Conservation (phyloP, 2,329 filamentous ascomycete genomes). For the Ilyonectria mors-panacis region DNA sequence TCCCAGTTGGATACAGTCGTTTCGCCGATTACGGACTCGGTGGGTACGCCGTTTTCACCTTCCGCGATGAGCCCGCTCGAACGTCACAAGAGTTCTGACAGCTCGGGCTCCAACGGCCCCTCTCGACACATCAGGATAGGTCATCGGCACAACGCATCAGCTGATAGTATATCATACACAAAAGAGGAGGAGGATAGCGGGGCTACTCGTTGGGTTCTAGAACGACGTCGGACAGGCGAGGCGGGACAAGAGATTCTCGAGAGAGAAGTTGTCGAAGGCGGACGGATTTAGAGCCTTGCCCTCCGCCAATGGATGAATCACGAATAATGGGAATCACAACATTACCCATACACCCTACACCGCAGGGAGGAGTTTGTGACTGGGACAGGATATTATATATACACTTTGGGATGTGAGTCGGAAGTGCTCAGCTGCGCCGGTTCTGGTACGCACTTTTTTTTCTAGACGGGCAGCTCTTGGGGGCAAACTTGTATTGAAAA, state of each 20-base stretch:
- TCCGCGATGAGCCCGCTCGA: constrained; percentile 42
- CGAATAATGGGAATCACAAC: constrained; percentile 21
- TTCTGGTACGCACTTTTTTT: constrained; percentile 17
- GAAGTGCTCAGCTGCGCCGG: constrained; percentile 17
- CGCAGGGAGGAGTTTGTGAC: constrained; percentile 35
- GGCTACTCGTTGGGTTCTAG: constrained; percentile 77
- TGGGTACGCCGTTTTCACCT: constrained; percentile 38
- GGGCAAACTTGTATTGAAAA: constrained; percentile 32
- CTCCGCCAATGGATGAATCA: constrained; percentile 21
- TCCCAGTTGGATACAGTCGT: constrained; percentile 32
- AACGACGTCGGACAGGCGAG: constrained; percentile 76
- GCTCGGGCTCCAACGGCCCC: constrained; percentile 26
- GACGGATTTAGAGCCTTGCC: constrained; percentile 57
- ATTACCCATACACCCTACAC: constrained; percentile 26
- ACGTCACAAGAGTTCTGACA: constrained; percentile 33
- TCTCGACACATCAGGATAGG: constrained; percentile 49
- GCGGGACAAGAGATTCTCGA: constrained; percentile 77
- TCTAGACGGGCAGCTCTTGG: constrained; percentile 6
- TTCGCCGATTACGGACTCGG: constrained; percentile 40
- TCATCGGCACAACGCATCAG: constrained; percentile 69
- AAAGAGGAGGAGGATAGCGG: constrained; percentile 75
- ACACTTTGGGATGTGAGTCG: constrained; percentile 31
- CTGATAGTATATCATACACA: constrained; percentile 80
- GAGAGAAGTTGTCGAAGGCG: constrained; percentile 74
- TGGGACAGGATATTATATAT: constrained; percentile 35